A percentile compares a stretch with the other conserved stretches of the same genome.
phyloP scores from a whole-genome alignment of 2,329 filamentous ascomycete genomes.

The Ascochyta lentis region DNA sequence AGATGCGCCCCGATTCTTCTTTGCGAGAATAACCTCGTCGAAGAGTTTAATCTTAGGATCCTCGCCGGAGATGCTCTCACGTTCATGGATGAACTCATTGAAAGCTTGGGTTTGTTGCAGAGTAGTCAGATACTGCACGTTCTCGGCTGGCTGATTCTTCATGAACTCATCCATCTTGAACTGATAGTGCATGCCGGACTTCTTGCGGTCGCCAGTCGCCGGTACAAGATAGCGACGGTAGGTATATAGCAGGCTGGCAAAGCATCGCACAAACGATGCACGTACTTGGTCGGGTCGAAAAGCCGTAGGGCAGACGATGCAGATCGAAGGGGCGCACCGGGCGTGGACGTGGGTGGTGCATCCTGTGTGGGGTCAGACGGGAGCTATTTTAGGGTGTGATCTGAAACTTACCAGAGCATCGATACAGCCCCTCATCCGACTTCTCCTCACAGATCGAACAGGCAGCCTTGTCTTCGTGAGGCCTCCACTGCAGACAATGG shows the following conservation, averaged over 20 bases:
- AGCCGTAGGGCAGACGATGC: slow-evolving; percentile 69
- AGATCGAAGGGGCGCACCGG: slow-evolving; percentile 66
- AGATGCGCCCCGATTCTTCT: slow-evolving; percentile 71
- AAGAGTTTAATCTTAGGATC: slow-evolving; percentile 76
- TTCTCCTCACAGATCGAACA: slow-evolving; percentile 81
- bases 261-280: slow-evolving; percentile 72
- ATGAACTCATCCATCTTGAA: slow-evolving; percentile 73
- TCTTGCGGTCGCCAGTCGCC: slow-evolving; percentile 66
- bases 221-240: slow-evolving; percentile 69
- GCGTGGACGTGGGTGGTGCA: slow-evolving; percentile 65
- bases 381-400: slow-evolving; percentile 5
- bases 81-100: slow-evolving; percentile 85
- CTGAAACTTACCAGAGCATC: slow-evolving; percentile 63
- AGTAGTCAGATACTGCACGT: slow-evolving; percentile 68
- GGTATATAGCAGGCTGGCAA: slow-evolving; percentile 72
- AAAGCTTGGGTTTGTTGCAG: slow-evolving; percentile 73
- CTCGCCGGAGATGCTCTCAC: slow-evolving; percentile 69
- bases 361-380: slow-evolving; percentile 49
- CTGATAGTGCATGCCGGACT: slow-evolving; percentile 66
- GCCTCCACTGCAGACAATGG: slow-evolving; percentile 75
- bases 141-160: slow-evolving; percentile 68
- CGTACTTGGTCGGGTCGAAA: slow-evolving; percentile 72
- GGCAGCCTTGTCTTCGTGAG: slow-evolving; percentile 64
- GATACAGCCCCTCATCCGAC: slow-evolving; percentile 75
- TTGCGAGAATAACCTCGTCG: slow-evolving; percentile 83